Base-by-base conservation (phyloP, 2,329 filamentous ascomycete species). In the Xylariales sp. region DNA sequence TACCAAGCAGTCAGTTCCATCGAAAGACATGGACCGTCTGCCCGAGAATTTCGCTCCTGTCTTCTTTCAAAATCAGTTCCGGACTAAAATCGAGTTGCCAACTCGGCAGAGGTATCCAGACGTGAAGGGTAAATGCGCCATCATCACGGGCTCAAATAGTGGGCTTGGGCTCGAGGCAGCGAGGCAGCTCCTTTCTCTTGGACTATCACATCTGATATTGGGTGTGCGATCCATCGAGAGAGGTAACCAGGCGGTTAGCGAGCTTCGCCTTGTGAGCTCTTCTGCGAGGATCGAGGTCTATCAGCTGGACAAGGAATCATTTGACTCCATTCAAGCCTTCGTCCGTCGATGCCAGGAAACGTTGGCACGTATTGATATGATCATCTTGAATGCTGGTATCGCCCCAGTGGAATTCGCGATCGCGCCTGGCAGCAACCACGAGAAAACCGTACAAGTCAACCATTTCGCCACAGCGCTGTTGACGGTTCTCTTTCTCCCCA, bases 401-500 rank as follows among this genome's bases (percentile, higher is more conserved):
- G 40, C 31, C 7, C 45, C 41, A 46, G 68, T 21, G 50, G 29
- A 18, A 2, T 31, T 27, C n/a, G 31, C 22, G 2, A 21, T 42
- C 11, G 39, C 29, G 8, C 28, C 32, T 1, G 15, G 54, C 0
- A 68, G 64, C 0, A 16, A 15, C 3, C 55, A 63, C 1, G 74
- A 78, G 47, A 56, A 58, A 21, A 66, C 60, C 3, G 51, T 78
- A 31, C 73, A 72, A 0, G 64, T 71, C 31, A 78, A 79, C 45
- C 73, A 74, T n/a, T 60, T 78, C 42, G 69, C 62, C 15, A 77
- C 71, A 0, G 62, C 71, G 6, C 54, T 78, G 1, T 57, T 79
- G 1, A 63, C 62, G 0, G 51, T 74, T 1, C 55, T 74, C 0
- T 42, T 77, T 3, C 51, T 78, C 0, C 73, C 71, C 0, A 64